Base-by-base conservation (phyloP, 768 basidiomycete species). In the Floccularia luteovirens region DNA sequence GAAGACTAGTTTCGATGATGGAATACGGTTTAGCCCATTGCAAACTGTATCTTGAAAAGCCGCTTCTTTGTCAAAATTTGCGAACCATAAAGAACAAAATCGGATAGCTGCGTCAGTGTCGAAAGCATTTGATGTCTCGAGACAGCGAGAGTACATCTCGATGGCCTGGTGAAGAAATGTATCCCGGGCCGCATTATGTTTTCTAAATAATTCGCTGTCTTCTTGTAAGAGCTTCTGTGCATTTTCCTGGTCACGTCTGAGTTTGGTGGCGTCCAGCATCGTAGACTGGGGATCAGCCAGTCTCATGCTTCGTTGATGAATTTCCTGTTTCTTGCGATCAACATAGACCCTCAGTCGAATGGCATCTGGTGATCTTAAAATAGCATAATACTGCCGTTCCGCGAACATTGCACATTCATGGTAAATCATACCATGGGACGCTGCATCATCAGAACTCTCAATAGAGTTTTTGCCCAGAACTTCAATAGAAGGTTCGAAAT, bases 71-170 rank as follows among this genome's bases (percentile, higher is more conserved):
- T 84, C 76, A 47, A 91, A 86, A 51, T 91, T 89, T 1, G 84
- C 77, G 45, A 97, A 80, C 96, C 94, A 98, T 2, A 98, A 70
- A 1, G 93, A 92, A 48, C 79, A 82, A 21, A 99, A 68, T 8
- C 90, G 79, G 39, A 91, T 85, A 3, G 83, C 68, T 0, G 77
- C 79, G 39, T 86, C 79, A 41, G 82, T 79, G 53, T 98, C 89
- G 45, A 77, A 82, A 0, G 60, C 60, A 49, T 90, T 82, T 0
- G 87, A 85, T 1, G 70, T 56, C 21, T 73, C 63, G 27, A 99
- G 69, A 44, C 82, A 82, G 13, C 68, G 73, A 2, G 90, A 82
- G 60, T 90, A 92, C 89, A 93, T 93, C 28, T 79, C 70, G 41
- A 96, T 67, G 0, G 93, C 86, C 40, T 78, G 74, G 21, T 69